Evolutionary conservation across 2,329 filamentous ascomycete species (phyloP), one percentile per base, ranked within the genome.

Genomic region (Hypoxylon sp.): DNA sequence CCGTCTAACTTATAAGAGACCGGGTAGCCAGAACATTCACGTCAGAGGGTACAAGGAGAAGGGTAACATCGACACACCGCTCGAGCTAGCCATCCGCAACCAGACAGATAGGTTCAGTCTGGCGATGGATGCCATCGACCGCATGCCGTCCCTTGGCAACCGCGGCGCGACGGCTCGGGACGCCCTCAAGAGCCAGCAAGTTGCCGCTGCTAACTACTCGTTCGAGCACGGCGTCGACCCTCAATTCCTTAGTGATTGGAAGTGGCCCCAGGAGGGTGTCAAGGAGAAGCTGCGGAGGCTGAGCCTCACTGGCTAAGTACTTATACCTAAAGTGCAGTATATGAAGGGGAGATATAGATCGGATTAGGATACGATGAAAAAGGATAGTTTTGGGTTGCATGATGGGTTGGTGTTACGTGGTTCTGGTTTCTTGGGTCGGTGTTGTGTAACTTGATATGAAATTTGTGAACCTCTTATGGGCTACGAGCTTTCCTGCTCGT

Each of bases 21-120:
- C 89, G 1, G 91, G 91, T 4, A 88, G 86, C 78, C 78, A 84
- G 50, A 89, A 92, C 79, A 80, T 94, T 69, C 89, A 92, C 74
- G 92, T 94, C n/a, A 85, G 90, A 33, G 92, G 92, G 1, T 94
- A 94, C 83, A 90, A 87, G 76, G 92, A 94, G 83, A 94, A 94
- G 85, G 92, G 92, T 51, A 94, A 94, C 78, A 94, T 94, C 73
- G 91, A 94, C 77, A 94, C 92, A 0, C 92, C 92, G 1, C 87
- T 94, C 19, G 92, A 94, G 80, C 82, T 94, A 70, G 92, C 92
- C 29, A 92, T 94, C 76, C 86, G 91, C 66, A 94, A 94, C 80
- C 85, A 90, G 74, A 92, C 91, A 0, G 92, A 94, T 80, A 86
- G 92, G 29, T 94, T 91, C 81, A 92, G 89, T 72, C 81, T 94